Conservation (phyloP, 2,329 filamentous ascomycete genomes). For the Hymenoscyphus salicellus region DNA sequence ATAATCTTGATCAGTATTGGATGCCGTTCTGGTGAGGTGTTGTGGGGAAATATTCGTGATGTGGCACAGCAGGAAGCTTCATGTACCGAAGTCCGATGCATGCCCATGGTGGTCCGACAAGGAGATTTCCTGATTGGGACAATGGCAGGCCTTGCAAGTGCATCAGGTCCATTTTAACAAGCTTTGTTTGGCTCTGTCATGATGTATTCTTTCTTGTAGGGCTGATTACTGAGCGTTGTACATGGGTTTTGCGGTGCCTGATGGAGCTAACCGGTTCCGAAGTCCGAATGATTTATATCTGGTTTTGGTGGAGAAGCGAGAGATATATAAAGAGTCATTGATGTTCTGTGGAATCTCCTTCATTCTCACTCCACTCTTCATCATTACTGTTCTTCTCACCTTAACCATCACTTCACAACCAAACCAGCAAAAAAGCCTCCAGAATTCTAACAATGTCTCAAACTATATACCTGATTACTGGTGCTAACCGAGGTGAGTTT, state of each 20-base stretch:
- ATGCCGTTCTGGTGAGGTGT: too few relatives aligned
- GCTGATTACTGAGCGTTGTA: not conserved
- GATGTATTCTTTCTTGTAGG: not conserved
- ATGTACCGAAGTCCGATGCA: not conserved
- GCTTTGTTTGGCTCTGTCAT: too few relatives aligned
- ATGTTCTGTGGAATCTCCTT: not conserved
- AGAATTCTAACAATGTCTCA: not conserved
- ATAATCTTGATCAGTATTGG: too few relatives aligned
- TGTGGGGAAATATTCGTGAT: too few relatives aligned
- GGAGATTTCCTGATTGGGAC: not conserved
- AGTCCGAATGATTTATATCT: not conserved
- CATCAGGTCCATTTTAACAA: not conserved
- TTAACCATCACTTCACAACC: not conserved
- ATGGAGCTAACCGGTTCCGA: not conserved
- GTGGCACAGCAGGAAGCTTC: not conserved
- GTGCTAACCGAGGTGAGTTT: constrained; percentile 37
- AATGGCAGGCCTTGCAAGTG: not conserved
- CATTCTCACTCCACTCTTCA: not conserved
- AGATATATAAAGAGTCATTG: not conserved
- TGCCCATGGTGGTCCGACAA: not conserved
- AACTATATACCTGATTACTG: constrained; percentile 34
- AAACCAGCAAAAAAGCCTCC: not conserved
- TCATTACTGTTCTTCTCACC: not conserved
- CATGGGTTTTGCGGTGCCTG: not conserved
- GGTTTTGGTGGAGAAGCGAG: not conserved